phyloP scores from a whole-genome alignment of 2,329 filamentous ascomycete species.

The Chaetomiaceae sp. region DNA sequence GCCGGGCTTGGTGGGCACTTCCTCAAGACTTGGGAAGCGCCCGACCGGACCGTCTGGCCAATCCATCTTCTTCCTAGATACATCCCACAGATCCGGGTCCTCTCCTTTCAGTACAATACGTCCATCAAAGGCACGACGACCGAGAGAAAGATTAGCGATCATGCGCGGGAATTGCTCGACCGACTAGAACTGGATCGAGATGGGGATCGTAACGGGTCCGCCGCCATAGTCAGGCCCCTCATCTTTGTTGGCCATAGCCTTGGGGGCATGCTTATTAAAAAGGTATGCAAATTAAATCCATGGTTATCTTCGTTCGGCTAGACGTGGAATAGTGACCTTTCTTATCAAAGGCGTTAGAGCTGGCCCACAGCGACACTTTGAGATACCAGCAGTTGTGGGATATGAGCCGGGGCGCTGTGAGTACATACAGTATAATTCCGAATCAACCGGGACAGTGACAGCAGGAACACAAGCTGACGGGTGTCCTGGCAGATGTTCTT shows the following conservation, averaged over 20 bases:
- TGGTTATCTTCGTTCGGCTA: too few species aligned
- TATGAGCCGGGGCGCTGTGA: not conserved
- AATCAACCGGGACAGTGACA: too few species aligned
- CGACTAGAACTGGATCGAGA: not conserved
- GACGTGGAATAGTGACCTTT: too few species aligned
- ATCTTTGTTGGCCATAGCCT: not conserved
- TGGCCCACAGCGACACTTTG: not conserved
- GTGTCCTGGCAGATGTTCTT: too few species aligned
- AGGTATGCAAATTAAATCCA: not conserved
- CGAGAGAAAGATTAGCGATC: not conserved
- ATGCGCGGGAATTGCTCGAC: not conserved
- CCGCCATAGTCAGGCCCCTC: not conserved
- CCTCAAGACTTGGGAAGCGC: not conserved
- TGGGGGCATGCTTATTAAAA: not conserved
- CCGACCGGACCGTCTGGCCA: not conserved
- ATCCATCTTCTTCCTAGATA: not conserved
- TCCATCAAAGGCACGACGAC: not conserved
- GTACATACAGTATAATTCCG: too few species aligned
- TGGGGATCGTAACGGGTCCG: not conserved
- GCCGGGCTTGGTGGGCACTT: not conserved
- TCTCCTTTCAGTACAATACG: not conserved
- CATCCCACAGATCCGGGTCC: not conserved
- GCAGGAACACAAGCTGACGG: too few species aligned
- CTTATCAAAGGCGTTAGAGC: not conserved
- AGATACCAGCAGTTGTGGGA: not conserved